Conservation (phyloP, 805 yeast species). For the Ogataea populi-albae region DNA sequence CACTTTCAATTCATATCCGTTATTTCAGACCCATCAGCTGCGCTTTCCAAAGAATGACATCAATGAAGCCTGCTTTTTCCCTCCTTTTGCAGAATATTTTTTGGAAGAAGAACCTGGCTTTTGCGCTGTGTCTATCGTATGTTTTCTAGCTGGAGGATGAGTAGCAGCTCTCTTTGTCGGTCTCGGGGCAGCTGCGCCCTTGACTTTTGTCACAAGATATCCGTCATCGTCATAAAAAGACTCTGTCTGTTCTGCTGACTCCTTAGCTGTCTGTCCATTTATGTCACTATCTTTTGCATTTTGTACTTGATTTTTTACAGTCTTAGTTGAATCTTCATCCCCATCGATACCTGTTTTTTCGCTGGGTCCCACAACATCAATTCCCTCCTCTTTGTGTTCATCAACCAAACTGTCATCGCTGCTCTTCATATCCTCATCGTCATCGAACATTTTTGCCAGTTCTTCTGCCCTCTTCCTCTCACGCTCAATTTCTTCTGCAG, state of each 20-base stretch:
- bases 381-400: conserved; percentile 6
- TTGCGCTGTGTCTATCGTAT: conserved; percentile 11
- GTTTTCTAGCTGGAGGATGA: conserved; percentile 13
- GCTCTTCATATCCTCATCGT: conserved; percentile 16
- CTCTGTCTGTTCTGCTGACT: conserved; percentile 14
- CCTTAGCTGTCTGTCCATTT: conserved; percentile 4
- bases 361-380: conserved; percentile 5
- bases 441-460: conserved; percentile 24
- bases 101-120: conserved; percentile 3
- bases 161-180: conserved; percentile 10
- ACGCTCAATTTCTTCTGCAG: conserved; percentile 7
- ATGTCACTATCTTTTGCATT: conserved; percentile 10
- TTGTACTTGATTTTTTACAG: conserved; percentile 1
- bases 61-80: conserved; percentile 27
- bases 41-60: conserved; percentile 35
- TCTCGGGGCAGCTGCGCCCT: conserved; percentile 6
- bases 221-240: conserved; percentile 33
- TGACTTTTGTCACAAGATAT: conserved; percentile 23
- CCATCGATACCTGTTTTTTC: conserved; percentile 4
- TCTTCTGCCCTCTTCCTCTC: conserved; percentile 15
- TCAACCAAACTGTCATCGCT: conserved; percentile 5
- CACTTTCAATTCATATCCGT: neutral
- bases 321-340: conserved; percentile 5
- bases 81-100: conserved; percentile 7
- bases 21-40: conserved; percentile 6